A percentile compares a stretch with the other conserved stretches of the same genome.
Conservation (phyloP, 225 moss, liverwort and hornwort genomes). For the Physcomitrellopsis africana region DNA sequence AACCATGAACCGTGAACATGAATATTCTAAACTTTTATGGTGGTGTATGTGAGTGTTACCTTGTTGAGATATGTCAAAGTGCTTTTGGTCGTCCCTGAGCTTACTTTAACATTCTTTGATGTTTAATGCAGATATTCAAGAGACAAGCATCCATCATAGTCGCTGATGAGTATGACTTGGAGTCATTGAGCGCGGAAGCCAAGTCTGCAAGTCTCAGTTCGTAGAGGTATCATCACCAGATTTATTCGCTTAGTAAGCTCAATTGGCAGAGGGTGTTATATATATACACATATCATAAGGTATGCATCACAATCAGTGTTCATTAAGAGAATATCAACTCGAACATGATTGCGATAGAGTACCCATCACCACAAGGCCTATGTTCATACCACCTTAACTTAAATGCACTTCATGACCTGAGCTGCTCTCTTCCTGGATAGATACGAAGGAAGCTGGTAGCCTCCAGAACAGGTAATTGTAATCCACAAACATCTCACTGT, state of each 20-base stretch:
- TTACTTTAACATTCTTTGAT: conserved; percentile 18
- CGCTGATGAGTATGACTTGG: conserved; percentile 53
- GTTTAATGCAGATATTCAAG: conserved; percentile 54
- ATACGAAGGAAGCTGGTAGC: no score
- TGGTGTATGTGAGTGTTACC: conserved; percentile 2
- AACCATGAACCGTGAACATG: conserved; percentile 13
- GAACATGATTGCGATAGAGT: neutral
- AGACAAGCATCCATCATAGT: conserved; percentile 50
- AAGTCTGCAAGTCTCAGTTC: conserved; percentile 53
- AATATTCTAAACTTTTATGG: conserved; percentile 5
- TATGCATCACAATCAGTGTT: conserved; percentile 16
- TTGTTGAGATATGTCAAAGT: conserved; percentile 3
- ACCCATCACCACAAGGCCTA: conserved; percentile 16
- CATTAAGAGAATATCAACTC: conserved; percentile 18
- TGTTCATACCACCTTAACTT: neutral
- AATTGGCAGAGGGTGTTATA: conserved; percentile 17
- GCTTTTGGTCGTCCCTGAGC: neutral
- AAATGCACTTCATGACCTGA: no score
- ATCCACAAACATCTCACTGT: no score
- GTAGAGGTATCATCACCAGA: conserved; percentile 38
- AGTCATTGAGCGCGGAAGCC: conserved; percentile 38
- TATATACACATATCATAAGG: conserved; percentile 12
- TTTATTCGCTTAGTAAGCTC: conserved; percentile 16
- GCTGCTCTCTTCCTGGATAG: no score
- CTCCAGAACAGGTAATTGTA: no score